These are phyloP conservation scores for Fomitopsis betulina DNA, from an alignment of 1,284 basidiomycete genomes.

Conservation along the genomic window DNA sequence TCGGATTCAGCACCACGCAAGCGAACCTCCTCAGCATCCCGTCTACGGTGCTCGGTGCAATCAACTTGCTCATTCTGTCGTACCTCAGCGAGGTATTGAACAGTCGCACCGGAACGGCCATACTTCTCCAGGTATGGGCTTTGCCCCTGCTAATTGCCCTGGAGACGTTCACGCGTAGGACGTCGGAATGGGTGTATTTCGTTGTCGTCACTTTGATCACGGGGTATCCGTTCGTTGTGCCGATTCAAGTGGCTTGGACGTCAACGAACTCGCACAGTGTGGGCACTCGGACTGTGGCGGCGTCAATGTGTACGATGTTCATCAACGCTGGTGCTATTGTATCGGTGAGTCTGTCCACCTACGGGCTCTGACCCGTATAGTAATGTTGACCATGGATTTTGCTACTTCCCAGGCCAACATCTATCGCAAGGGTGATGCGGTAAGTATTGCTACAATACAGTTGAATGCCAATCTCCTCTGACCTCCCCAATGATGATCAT, in stretches of 20 bases:
- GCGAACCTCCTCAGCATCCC: conserved; percentile 63
- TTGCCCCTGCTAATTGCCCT: conserved; percentile 55
- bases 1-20: conserved; percentile 61
- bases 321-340: conserved; percentile 51
- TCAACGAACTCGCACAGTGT: conserved; percentile 60
- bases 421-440: conserved; percentile 29
- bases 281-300: conserved; percentile 54
- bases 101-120: conserved; percentile 46
- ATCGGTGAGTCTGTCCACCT: conserved; percentile 32
- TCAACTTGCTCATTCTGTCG: conserved; percentile 40
- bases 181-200: conserved; percentile 58
- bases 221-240: conserved; percentile 44
- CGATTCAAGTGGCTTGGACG: conserved; percentile 55
- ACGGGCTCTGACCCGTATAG: too few species aligned
- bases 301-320: conserved; percentile 59
- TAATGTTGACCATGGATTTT: too few species aligned
- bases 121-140: conserved; percentile 56
- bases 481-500: neutral
- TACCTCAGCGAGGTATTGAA: conserved; percentile 53
- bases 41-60: conserved; percentile 30
- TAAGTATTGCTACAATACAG: neutral
- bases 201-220: conserved; percentile 51
- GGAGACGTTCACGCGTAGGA: conserved; percentile 45
- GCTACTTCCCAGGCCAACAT: conserved; percentile 24
- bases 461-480: neutral